Evolutionary conservation across 495 filamentous ascomycete species (phyloP), one percentile per base, ranked within the genome.

Genomic region (Tirmania nivea): DNA sequence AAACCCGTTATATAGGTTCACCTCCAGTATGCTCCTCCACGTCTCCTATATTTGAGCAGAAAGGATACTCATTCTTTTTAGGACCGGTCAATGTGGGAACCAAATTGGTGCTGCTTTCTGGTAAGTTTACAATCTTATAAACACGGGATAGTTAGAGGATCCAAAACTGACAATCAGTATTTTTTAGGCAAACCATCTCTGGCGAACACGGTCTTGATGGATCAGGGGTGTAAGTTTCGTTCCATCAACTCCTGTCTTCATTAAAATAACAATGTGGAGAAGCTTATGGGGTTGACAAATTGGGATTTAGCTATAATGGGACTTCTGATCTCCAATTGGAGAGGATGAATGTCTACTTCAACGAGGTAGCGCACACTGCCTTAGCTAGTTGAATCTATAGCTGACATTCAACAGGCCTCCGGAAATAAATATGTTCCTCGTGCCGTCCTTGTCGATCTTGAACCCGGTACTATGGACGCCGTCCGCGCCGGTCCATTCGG

Each of bases 311-410:
- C 55, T 96, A 95, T 78, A 89, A 88, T 71, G 90, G 92, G 64
- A 83, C 85, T 59, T 95, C 89, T 52, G 90, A 96, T 71, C 87
- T 99, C 68, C 90, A 99, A 77, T 77, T 95, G 57, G 90, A 99
- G 81, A 89, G 90, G 66, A 94, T 99, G 89, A 99, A 88, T 74
- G 90, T 99, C 70, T 99, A 99, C 80, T 99, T 99, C 80, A 99
- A 95, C 75, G 86, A 96, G 83, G 89, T 94, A 69, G 54, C 45
- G 52, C 20, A 35, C 31, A 31, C 19, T 50, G 4, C 19, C 16
- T 17, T 25, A 19, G 19, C 49, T 35, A 11, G 53, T 16, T 52
- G 48, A 20, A 45, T 21, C 17, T 45, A 5, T 54, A 51, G 50
- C 54, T 61, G 47, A 31, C 8, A 50, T 21, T 31, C 14, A 12